These are phyloP conservation scores for Glarea lozoyensis DNA, from an alignment of 495 filamentous ascomycete genomes.

Conservation along the genomic window DNA sequence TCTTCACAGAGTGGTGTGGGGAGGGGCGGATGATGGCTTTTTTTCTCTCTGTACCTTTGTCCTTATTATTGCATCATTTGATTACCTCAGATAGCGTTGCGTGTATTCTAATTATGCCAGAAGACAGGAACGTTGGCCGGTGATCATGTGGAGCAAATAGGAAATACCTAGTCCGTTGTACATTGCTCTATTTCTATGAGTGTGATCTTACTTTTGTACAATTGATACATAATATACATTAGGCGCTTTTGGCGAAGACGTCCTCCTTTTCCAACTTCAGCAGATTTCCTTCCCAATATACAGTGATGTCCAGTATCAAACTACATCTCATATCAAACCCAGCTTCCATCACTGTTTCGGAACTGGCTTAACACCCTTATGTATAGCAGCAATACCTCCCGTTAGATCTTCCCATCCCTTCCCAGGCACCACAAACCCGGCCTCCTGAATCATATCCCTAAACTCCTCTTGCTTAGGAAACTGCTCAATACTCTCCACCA, in stretches of 20 bases:
- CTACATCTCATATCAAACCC: no score
- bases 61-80: slow-evolving; percentile 18
- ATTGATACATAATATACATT: slow-evolving; percentile 5
- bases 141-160: slow-evolving; percentile 15
- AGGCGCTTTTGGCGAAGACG: no score
- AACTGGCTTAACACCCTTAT: slow-evolving; percentile 89
- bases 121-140: slow-evolving; percentile 15
- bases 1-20: slow-evolving; percentile 11
- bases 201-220: neutral
- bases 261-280: no score
- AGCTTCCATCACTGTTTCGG: neutral
- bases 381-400: slow-evolving; percentile 86
- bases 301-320: no score
- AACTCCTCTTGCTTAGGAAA: slow-evolving; percentile 85
- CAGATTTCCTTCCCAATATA: no score
- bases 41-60: slow-evolving; percentile 22
- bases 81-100: slow-evolving; percentile 21
- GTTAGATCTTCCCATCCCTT: slow-evolving; percentile 82
- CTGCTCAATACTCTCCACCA: slow-evolving; percentile 93
- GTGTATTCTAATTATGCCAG: slow-evolving; percentile 24
- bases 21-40: slow-evolving; percentile 22
- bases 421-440: slow-evolving; percentile 79
- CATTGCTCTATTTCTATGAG: neutral
- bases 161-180: slow-evolving; percentile 20
- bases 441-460: slow-evolving; percentile 75